Evolutionary conservation across 2,329 filamentous ascomycete genomes (phyloP).

Genomic region (Aureobasidium sp.): DNA sequence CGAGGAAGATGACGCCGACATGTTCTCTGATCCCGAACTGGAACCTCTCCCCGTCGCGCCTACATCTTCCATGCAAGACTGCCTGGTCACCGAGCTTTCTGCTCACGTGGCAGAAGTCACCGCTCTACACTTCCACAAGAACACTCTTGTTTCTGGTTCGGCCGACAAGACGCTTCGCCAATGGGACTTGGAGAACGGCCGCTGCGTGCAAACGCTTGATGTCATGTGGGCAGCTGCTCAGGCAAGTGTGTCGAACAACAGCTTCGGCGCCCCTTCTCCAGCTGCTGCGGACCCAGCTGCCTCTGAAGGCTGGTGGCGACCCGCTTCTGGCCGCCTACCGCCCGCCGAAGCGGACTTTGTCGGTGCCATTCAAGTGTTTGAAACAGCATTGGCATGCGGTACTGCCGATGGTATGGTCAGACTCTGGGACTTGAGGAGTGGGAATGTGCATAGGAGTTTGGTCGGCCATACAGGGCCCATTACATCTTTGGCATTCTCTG

Average conservation of each 20-base stretch:
- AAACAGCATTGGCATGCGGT: constrained; percentile 89
- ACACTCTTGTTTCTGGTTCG: constrained; percentile 89
- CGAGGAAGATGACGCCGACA: constrained; percentile 16
- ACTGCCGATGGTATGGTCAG: constrained; percentile 97
- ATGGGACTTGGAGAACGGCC: constrained; percentile 96
- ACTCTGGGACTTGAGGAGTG: constrained; percentile 91
- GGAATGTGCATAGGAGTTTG: constrained; percentile 91
- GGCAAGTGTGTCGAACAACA: constrained; percentile 58
- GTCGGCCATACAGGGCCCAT: constrained; percentile 94
- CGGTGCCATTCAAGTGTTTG: constrained; percentile 89
- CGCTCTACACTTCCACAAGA: constrained; percentile 80
- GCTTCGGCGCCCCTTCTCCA: constrained; percentile 12
- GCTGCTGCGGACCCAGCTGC: constrained; percentile 11
- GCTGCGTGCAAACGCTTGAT: constrained; percentile 93
- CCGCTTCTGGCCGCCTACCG: constrained; percentile 50
- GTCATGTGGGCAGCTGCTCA: constrained; percentile 97
- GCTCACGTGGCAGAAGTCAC: constrained; percentile 93
- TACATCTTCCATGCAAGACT: constrained; percentile 79
- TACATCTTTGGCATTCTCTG: constrained; percentile 91
- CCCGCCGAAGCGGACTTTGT: constrained; percentile 80
- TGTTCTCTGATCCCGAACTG: constrained; percentile 8
- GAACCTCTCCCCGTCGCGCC: constrained; percentile 42
- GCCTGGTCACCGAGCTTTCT: constrained; percentile 78
- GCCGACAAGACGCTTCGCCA: constrained; percentile 95
- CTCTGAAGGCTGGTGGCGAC: constrained; percentile 59